Evolutionary conservation across 148 eudicot genomes (phyloP).

Genomic region (Rhododendron mucronatum): DNA sequence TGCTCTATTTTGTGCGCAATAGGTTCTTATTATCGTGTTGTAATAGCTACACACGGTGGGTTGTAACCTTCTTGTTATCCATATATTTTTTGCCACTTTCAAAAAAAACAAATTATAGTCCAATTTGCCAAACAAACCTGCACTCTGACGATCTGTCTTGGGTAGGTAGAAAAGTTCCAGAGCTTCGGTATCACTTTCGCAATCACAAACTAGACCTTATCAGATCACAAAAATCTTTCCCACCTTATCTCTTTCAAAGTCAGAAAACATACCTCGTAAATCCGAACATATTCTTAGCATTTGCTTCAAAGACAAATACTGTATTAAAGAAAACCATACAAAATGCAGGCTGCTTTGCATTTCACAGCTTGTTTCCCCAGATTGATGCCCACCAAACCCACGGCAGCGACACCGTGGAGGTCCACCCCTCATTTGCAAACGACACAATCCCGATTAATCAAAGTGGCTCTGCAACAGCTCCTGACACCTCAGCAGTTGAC

Average conservation of each 20-base stretch:
- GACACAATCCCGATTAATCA: too few relatives aligned
- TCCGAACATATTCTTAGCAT: background rate
- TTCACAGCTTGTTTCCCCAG: slow-evolving; percentile 19
- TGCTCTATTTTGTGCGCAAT: too few relatives aligned
- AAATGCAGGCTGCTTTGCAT: slow-evolving; percentile 44
- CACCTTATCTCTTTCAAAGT: background rate
- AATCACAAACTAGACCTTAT: background rate
- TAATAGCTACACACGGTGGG: too few relatives aligned
- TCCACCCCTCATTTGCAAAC: too few relatives aligned
- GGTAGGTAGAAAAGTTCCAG: background rate
- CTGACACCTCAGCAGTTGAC: too few relatives aligned
- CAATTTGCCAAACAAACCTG: too few relatives aligned
- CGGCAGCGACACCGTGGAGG: too few relatives aligned
- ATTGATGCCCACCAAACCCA: background rate
- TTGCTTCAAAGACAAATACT: background rate
- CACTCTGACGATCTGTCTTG: background rate
- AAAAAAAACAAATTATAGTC: too few relatives aligned
- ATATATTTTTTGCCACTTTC: too few relatives aligned
- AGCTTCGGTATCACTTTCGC: background rate
- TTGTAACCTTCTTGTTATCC: too few relatives aligned
- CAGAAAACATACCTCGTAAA: background rate
- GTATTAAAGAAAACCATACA: slow-evolving; percentile 4
- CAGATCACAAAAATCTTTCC: background rate
- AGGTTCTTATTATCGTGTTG: too few relatives aligned
- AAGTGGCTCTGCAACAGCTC: too few relatives aligned